Evolutionary conservation across 2,329 filamentous ascomycete species (phyloP).

Genomic region (Alternaria ventricosa): DNA sequence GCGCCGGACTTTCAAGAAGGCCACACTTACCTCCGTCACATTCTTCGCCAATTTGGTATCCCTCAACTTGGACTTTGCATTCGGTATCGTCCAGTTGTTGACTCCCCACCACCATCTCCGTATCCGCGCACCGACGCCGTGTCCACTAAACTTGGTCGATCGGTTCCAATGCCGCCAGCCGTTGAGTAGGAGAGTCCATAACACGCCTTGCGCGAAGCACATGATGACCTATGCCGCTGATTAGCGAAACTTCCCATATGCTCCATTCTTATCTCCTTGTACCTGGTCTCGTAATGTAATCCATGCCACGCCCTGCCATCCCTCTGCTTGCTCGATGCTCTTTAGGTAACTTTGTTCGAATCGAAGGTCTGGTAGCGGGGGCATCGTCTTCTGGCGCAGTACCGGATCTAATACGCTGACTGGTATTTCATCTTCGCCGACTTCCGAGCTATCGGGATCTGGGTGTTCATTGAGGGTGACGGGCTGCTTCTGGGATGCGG

Average conservation of each 20-base stretch:
- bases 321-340: slow-evolving; percentile 80
- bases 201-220: slow-evolving; percentile 82
- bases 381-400: slow-evolving; percentile 66
- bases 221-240: slow-evolving; percentile 70
- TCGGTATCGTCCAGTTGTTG: slow-evolving; percentile 76
- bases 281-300: slow-evolving; percentile 93
- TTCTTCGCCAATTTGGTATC: slow-evolving; percentile 43
- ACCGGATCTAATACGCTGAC: slow-evolving; percentile 66
- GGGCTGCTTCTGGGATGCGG: slow-evolving; percentile 70
- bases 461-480: slow-evolving; percentile 54
- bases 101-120: slow-evolving; percentile 94
- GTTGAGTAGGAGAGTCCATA: slow-evolving; percentile 84
- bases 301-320: slow-evolving; percentile 78
- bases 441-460: slow-evolving; percentile 54
- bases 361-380: slow-evolving; percentile 78
- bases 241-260: neutral
- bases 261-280: slow-evolving; percentile 21
- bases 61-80: slow-evolving; percentile 25
- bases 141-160: slow-evolving; percentile 76
- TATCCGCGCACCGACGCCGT: slow-evolving; percentile 75
- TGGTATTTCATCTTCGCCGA: slow-evolving; percentile 72
- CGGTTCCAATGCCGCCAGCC: slow-evolving; percentile 94
- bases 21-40: slow-evolving; percentile 45
- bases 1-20: slow-evolving; percentile 40
- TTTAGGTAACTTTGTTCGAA: slow-evolving; percentile 98